Base-by-base conservation (phyloP, 306 rosid species). In the Quillaja saponaria region DNA sequence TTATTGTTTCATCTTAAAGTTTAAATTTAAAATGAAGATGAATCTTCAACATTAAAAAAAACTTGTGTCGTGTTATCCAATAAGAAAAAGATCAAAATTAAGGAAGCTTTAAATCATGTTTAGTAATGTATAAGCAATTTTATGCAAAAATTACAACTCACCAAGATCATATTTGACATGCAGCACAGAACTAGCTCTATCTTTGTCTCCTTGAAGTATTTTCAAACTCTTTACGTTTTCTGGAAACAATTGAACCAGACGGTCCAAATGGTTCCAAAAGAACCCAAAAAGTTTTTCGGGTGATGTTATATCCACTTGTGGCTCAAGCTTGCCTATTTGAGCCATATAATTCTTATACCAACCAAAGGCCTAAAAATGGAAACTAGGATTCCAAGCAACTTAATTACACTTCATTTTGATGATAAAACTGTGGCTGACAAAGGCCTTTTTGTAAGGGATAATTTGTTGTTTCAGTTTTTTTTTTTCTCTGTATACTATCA, bases 161-260 rank as follows among this genome's bases (percentile, higher is more conserved):
- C 59, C 60, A 50, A 64, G 15, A 39, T 64, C 47, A 21, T 50
- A 64, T 64, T 20, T 38, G 39, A 37, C 49, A 19, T 6, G 5
- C 0, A 44, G 35, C 10, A 49, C 28, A 9, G 50, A 9, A 10
- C 69, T 59, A 13, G 49, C 17, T 50, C 20, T 50, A 49, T 49
- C 28, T 8, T 1, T 15, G 20, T 50, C 71, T 56, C 66, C 61
- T 48, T 66, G 35, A 10, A 64, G 37, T 19, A 66, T 47, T 11
- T 73, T 50, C 44, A 66, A 33, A 49, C 57, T 50, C 38, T 59
- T 37, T 1, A 34, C 33, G 6, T 51, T 9, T 1, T 73, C 34
- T 49, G 73, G 73, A 31, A 44, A 51, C 63, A 59, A 41, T n/a
- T 66, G 50, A 10, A 60, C 58, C 39, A 73, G 44, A 44, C 55